Percentiles rank a stretch among this genome's conserved stretches.
These are phyloP conservation scores for Berberis vulgaris DNA, from an alignment of 164 flowering plant species.

Conservation along the genomic window DNA sequence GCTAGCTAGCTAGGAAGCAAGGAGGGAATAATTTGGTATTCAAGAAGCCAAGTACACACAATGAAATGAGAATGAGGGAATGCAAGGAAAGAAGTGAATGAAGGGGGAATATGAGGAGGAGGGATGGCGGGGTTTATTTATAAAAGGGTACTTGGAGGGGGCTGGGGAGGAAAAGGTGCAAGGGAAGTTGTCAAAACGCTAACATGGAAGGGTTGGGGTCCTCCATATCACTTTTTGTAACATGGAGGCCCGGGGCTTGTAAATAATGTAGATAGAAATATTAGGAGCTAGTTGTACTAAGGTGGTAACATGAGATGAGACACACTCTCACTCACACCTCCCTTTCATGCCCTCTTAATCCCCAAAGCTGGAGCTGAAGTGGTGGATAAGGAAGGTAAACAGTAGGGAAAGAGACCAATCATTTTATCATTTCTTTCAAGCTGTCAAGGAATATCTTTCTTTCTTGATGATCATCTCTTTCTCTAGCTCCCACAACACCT, in stretches of 20 bases:
- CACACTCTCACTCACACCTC: slow-evolving; percentile 5
- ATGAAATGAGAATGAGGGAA: not conserved
- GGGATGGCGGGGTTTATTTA: slow-evolving; percentile 28
- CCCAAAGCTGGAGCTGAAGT: slow-evolving; percentile 22
- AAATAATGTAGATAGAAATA: not conserved
- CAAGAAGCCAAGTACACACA: not conserved
- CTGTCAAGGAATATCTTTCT: slow-evolving; percentile 13
- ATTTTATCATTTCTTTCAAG: slow-evolving; percentile 20
- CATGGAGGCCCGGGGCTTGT: too few relatives aligned
- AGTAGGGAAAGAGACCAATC: slow-evolving; percentile 22
- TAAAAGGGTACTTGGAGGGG: not conserved
- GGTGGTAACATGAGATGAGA: not conserved
- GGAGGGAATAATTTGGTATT: not conserved
- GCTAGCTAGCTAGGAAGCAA: too few relatives aligned
- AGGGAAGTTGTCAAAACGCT: slow-evolving; percentile 20
- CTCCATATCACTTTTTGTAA: slow-evolving; percentile 18
- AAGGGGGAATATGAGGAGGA: slow-evolving; percentile 11
- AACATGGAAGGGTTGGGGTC: slow-evolving; percentile 39
- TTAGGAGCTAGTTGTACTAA: not conserved
- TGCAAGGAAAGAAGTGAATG: not conserved
- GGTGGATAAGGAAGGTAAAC: slow-evolving; percentile 32
- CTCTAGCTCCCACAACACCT: not conserved
- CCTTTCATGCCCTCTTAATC: not conserved
- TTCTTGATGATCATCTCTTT: not conserved
- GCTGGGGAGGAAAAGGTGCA: not conserved